Evolutionary conservation across 352 stramenopile genomes (phyloP).

Genomic region (Pythium grandisporangium): DNA sequence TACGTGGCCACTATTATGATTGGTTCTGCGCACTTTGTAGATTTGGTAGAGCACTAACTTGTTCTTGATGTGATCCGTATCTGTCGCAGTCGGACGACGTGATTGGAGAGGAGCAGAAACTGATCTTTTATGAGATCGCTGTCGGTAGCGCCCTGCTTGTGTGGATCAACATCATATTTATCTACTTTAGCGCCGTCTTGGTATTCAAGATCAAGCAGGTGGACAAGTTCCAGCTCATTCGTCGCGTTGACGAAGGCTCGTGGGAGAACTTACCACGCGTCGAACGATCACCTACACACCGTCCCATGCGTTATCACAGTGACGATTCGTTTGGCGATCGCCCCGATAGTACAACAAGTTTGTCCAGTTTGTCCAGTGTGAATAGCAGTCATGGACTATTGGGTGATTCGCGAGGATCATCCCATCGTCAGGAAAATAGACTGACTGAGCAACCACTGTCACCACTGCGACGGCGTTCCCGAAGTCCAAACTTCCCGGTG

Average conservation of each 20-base stretch:
- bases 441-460: slow-evolving; percentile 20
- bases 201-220: slow-evolving; percentile 88
- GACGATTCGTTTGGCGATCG: no score
- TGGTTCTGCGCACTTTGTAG: no score
- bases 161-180: slow-evolving; percentile 86
- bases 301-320: neutral
- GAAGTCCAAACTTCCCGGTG: slow-evolving; percentile 10
- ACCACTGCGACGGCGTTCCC: slow-evolving; percentile 20
- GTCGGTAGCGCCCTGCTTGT: slow-evolving; percentile 73
- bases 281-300: slow-evolving; percentile 36
- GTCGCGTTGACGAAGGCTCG: slow-evolving; percentile 59
- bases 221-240: slow-evolving; percentile 78
- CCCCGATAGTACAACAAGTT: no score
- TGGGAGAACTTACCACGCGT: slow-evolving; percentile 76
- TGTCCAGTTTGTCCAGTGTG: slow-evolving; percentile 31
- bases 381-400: slow-evolving; percentile 24
- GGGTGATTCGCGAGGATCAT: neutral
- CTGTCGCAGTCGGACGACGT: slow-evolving; percentile 39
- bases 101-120: slow-evolving; percentile 74
- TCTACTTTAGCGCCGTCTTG: slow-evolving; percentile 79
- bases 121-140: slow-evolving; percentile 84
- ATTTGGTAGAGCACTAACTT: neutral
- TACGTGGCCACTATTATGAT: slow-evolving; percentile 13
- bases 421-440: neutral
- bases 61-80: neutral